Conservation (phyloP, 2,329 filamentous ascomycete genomes). For the Fusarium heterosporum region DNA sequence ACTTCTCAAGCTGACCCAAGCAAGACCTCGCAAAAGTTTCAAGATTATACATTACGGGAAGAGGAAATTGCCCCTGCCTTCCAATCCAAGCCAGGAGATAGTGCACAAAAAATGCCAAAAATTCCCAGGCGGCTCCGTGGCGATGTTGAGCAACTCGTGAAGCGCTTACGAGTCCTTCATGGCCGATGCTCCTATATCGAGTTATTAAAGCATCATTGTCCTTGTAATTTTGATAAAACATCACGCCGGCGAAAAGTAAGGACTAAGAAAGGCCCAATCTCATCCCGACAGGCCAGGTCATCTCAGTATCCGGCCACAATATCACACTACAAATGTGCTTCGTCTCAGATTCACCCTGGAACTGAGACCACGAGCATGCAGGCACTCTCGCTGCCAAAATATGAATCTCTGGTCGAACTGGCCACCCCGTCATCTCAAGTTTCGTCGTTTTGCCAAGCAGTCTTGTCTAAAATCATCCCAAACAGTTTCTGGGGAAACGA, state of each 20-base stretch:
- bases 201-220: conserved; percentile 85
- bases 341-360: conserved; percentile 13
- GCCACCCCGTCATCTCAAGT: conserved; percentile 76
- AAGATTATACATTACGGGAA: conserved; percentile 88
- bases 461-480: conserved; percentile 79
- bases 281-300: conserved; percentile 8
- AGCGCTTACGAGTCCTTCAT: conserved; percentile 77
- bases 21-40: conserved; percentile 78
- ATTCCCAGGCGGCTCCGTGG: conserved; percentile 78
- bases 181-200: conserved; percentile 81
- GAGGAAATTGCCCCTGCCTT: conserved; percentile 72
- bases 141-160: conserved; percentile 67
- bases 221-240: conserved; percentile 54
- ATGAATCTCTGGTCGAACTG: conserved; percentile 68
- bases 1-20: conserved; percentile 72
- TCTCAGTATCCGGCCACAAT: not conserved
- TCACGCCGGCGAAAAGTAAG: conserved; percentile 9
- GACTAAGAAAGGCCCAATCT: conserved; percentile 7
- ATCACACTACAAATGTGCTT: conserved; percentile 27
- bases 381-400: conserved; percentile 14
- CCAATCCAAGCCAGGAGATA: conserved; percentile 23
- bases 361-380: conserved; percentile 19
- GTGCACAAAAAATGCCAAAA: conserved; percentile 44
- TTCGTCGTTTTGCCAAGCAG: conserved; percentile 87
- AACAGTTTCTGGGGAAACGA: conserved; percentile 77